Evolutionary conservation across 176 grass and related monocot genomes (phyloP), one percentile per base, ranked within the genome.

Genomic region (Bromus sterilis): DNA sequence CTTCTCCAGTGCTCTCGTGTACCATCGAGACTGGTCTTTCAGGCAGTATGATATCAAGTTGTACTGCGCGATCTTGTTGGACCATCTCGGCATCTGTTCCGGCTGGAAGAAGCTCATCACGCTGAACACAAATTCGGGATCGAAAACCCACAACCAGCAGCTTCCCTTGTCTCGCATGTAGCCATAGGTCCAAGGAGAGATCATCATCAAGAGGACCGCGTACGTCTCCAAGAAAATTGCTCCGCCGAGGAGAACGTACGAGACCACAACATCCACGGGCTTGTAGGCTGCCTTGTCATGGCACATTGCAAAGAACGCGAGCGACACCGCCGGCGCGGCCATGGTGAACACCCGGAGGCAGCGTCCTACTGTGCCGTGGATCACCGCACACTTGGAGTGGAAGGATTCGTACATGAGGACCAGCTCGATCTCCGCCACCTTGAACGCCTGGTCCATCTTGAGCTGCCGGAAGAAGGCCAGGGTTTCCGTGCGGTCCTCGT

Each of bases 21-120:
- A 43, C 55, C 68, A 34, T 6, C 41, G n/a, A 7, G 56, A 56
- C 39, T 49, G 5, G 55, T 86, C 83, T 2, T 59, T n/a, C 4
- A 86, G 24, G 18, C 74, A 68, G 34, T 86, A 86, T 25, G 23
- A 25, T 11, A 86, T 61, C 6, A 79, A 32, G 53, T 76, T 79
- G 37, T 78, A 78, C 34, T 59, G 83, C 8, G 83, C 26, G 6
- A 86, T 78, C 11, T 15, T 18, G 14, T 86, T 57, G 0, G 85
- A 87, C 84, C 85, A 87, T 59, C 78, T 11, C 15, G 66, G 78
- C 40, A 31, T 74, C 15, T 1, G 1, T 48, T 77, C 73, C 55
- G 74, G 61, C 61, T 78, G 63, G 65, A 86, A 66, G 18, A 6
- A n/a, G n/a, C 32, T 23, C 11, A 60, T 42, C 30, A n/a, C 10